Base-by-base conservation (phyloP, 139 green algal species). In the Haematococcus sp. region DNA sequence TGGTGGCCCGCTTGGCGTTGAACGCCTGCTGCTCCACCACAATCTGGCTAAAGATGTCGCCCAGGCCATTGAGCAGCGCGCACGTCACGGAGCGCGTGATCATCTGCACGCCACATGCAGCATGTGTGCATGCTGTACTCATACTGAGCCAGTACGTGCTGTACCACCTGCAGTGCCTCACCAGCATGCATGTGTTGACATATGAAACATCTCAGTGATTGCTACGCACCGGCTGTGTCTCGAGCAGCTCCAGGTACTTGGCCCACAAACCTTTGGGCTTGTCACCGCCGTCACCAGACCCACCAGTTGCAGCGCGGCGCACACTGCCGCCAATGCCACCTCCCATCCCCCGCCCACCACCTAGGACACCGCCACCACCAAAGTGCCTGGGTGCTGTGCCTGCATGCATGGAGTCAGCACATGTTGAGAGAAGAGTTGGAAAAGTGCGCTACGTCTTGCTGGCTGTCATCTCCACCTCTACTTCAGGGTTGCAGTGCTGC, bases 41-140 rank as follows among this genome's bases (percentile, higher is more conserved):
- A 16, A 85, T n/a, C 74, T 97, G 93, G 33, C 86, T 88, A 27
- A 96, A 78, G 9, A 91, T 27, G 77, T 98, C 94, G 2, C 94
- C 94, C 23, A 94, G 22, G 16, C 76, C 88, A 63, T 97, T 97
- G 9, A 98, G 79, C n/a, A 94, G 13, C 0, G 79, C 94, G 5
- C 89, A 90, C 0, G 93, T 97, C 25, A 91, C 44, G 4, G 84
- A 71, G 73, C 97, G 97, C 63, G 93, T 97, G 3, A 86, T 43
- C 59, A 95, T 70, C 52, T 82, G 81, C 66, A 60, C 3, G 9
- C 40, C 7, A 11, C 40, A 33, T n/a, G 16, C 16, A 4, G 28
- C 22, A 55, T 23, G 46, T 55, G 13, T 55, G 46, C 13, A 16
- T 55, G 46, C 46, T 55, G 13, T 55, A 55, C n/a, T n/a, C n/a